Percentiles rank a stretch among this genome's conserved stretches.
Conservation (phyloP, 768 basidiomycete genomes). For the Rhizopogon salebrosus region DNA sequence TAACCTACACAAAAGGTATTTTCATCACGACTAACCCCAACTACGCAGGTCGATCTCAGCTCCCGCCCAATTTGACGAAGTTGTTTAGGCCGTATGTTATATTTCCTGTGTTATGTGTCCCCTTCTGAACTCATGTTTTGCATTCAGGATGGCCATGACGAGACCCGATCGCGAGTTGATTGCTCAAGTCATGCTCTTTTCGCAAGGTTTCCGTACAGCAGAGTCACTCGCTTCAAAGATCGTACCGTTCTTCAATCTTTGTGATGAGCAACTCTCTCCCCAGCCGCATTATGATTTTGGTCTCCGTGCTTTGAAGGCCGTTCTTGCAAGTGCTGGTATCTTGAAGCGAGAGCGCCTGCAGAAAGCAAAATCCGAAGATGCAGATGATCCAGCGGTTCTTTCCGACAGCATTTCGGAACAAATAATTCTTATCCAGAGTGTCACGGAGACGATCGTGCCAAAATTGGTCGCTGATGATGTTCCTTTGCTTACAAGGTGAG, state of each 20-base stretch:
- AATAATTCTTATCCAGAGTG: conserved; percentile 96
- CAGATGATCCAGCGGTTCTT: conserved; percentile 43
- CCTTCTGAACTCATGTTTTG: conserved; percentile 9
- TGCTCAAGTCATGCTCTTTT: conserved; percentile 99
- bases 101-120: background rate
- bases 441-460: conserved; percentile 97
- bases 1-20: conserved; percentile 52
- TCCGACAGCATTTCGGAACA: conserved; percentile 83
- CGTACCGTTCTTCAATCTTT: conserved; percentile 99
- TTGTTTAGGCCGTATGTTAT: conserved; percentile 81
- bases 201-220: conserved; percentile 97
- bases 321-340: conserved; percentile 94
- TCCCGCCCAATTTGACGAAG: conserved; percentile 86
- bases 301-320: conserved; percentile 93
- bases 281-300: conserved; percentile 99
- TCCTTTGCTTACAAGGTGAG: conserved; percentile 84
- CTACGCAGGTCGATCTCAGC: conserved; percentile 92
- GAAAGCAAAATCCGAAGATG: conserved; percentile 33
- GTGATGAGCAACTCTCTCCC: conserved; percentile 92
- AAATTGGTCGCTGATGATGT: conserved; percentile 98
- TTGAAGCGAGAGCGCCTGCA: conserved; percentile 88
- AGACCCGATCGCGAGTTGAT: conserved; percentile 97
- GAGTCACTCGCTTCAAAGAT: conserved; percentile 97
- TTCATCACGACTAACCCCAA: conserved; percentile 99
- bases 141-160: conserved; percentile 93